These are phyloP conservation scores for Triglochin maritima DNA, from an alignment of 106 monocot genomes.

Conservation along the genomic window DNA sequence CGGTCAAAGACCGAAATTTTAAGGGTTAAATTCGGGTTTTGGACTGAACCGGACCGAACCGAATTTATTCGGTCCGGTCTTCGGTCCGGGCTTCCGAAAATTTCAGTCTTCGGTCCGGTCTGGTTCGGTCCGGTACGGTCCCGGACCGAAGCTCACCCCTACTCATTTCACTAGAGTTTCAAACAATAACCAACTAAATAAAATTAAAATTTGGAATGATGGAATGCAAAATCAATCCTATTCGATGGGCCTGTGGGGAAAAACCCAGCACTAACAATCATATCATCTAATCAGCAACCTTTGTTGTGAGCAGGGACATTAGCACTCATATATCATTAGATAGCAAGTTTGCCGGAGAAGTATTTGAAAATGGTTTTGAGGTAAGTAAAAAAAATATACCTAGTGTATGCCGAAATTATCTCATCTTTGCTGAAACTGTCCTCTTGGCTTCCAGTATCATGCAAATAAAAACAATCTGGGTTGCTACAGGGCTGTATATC, in stretches of 20 bases:
- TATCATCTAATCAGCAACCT: neutral
- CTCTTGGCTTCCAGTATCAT: constrained; percentile 61
- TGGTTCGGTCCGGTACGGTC: too few species aligned
- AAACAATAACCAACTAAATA: too few species aligned
- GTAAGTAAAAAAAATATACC: constrained; percentile 24
- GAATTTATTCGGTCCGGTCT: too few species aligned
- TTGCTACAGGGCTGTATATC: constrained; percentile 47
- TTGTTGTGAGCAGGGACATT: neutral
- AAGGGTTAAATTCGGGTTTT: too few species aligned
- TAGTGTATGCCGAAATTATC: constrained; percentile 54
- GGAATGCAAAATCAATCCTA: too few species aligned
- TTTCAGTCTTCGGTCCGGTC: too few species aligned
- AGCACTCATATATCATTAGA: neutral
- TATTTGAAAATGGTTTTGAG: neutral
- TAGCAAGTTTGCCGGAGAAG: neutral
- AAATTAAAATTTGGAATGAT: too few species aligned
- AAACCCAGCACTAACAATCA: neutral
- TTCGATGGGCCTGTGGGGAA: neutral
- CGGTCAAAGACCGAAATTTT: too few species aligned
- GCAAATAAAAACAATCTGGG: constrained; percentile 72
- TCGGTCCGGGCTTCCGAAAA: too few species aligned
- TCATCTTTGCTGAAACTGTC: constrained; percentile 77
- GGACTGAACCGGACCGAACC: too few species aligned
- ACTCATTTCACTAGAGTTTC: too few species aligned
- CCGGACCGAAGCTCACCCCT: too few species aligned